phyloP scores from a whole-genome alignment of 78 protist genomes.

The Creolimax fragrantissima region DNA sequence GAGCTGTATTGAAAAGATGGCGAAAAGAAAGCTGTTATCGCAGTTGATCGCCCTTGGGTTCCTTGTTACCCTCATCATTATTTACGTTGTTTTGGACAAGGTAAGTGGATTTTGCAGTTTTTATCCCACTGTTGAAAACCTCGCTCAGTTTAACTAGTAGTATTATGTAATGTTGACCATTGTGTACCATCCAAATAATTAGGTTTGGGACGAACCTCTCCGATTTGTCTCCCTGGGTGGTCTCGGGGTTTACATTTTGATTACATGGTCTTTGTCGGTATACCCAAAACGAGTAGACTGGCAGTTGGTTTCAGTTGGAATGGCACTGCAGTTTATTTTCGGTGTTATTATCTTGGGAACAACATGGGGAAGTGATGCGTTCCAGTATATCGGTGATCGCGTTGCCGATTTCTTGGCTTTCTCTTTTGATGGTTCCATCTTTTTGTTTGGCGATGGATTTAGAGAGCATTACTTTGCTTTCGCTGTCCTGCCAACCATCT shows the following conservation, averaged over 20 bases:
- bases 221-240: neutral
- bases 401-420: neutral
- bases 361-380: neutral
- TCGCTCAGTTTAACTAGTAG: no score
- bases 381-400: neutral
- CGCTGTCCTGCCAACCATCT: slow-evolving; percentile 27
- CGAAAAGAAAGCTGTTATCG: no score
- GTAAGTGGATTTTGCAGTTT: no score
- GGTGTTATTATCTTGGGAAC: neutral
- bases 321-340: neutral
- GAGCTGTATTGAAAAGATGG: no score
- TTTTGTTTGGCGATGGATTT: neutral
- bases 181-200: neutral
- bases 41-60: no score
- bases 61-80: no score
- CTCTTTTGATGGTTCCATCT: neutral
- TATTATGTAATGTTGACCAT: no score
- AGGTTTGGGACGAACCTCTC: neutral
- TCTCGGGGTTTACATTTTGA: neutral
- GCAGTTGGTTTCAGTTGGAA: neutral
- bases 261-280: neutral
- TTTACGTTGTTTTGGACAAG: no score
- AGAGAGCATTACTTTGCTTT: slow-evolving; percentile 22
- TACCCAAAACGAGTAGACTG: neutral
- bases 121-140: no score